phyloP scores from a whole-genome alignment of 768 basidiomycete species.

The Termitomyces sp. region DNA sequence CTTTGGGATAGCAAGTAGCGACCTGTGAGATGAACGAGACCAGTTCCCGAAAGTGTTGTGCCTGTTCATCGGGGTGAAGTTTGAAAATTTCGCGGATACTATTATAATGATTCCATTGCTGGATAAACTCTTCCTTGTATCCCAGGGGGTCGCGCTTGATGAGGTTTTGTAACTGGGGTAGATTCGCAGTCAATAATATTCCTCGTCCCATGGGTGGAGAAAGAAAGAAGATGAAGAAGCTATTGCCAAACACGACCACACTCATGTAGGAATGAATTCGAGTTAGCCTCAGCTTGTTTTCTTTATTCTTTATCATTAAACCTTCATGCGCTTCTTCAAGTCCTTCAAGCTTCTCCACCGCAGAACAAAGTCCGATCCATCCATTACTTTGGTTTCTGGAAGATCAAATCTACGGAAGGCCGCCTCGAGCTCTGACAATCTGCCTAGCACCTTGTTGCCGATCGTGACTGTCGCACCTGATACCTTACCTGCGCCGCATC shows the following conservation, averaged over 20 bases:
- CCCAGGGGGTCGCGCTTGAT: constrained; percentile 89
- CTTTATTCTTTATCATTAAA: background rate
- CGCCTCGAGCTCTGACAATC: constrained; percentile 10
- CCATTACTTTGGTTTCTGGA: constrained; percentile 25
- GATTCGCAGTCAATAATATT: constrained; percentile 77
- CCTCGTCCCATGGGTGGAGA: constrained; percentile 49
- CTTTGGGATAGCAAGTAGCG: constrained; percentile 89
- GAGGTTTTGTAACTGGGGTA: constrained; percentile 94
- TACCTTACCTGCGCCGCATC: constrained; percentile 1
- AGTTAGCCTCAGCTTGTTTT: constrained; percentile 5
- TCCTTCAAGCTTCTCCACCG: constrained; percentile 40
- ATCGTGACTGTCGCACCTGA: constrained; percentile 9
- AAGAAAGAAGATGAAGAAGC: constrained; percentile 8
- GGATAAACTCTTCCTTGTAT: constrained; percentile 93
- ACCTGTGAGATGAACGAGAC: constrained; percentile 82
- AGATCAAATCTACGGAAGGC: constrained; percentile 9
- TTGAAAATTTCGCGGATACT: constrained; percentile 82
- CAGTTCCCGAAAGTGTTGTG: constrained; percentile 79
- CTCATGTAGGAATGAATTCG: background rate
- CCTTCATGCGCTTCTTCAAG: constrained; percentile 41
- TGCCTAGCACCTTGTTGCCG: constrained; percentile 9
- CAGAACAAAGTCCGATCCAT: constrained; percentile 40
- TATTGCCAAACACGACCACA: constrained; percentile 14
- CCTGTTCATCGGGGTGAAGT: constrained; percentile 79
- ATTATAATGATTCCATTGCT: constrained; percentile 95